Evolutionary conservation across 225 moss, liverwort and hornwort genomes (phyloP), one percentile per base, ranked within the genome.

Genomic region (Takakia lepidozioides): DNA sequence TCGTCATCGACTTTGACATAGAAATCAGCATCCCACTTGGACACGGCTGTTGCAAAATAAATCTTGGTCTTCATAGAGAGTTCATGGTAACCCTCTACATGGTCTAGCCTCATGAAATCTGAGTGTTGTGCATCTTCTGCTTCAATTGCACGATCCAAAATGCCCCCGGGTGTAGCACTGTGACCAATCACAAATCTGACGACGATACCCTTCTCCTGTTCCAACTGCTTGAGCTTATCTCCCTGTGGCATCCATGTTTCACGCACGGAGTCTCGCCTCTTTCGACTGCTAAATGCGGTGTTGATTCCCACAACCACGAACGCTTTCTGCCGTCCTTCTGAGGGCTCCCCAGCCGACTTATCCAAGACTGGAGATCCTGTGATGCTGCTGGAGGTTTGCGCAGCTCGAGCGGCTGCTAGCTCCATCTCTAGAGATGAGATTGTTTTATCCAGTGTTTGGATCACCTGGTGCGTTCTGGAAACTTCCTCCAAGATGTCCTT

Each of bases 131-230:
- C 44, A 25, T 65, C 49, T 24, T 65, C 64, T 4, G 57, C 57
- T 3, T 65, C 64, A 8, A 65, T 42, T 21, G 64, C 64, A 11
- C 64, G 64, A 39, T 65, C 64, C 2, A 65, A 27, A 57, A 65
- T 51, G 10, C 64, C 64, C 0, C 64, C 64, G 5, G 56, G 64
- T 19, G 49, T 51, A 10, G 64, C 57, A 29, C 64, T 56, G 42
- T 65, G 64, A 10, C 64, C 64, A 22, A 65, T 65, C 41, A 65
- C 64, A 54, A 65, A 65, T 9, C 64, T 47, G 38, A 65, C 49
- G 1, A 65, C 64, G 10, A 65, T 56, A n/a, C 64, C 64, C 38
- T 65, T 65, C 40, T 65, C 49, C 23, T 65, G 56, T 49, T 65
- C 64, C 17, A 65, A 54, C 17, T 43, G 47, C 23, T 51, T 57